Evolutionary conservation across 192 early-diverging fungal species (phyloP).

Genomic region (Podila epigama): DNA sequence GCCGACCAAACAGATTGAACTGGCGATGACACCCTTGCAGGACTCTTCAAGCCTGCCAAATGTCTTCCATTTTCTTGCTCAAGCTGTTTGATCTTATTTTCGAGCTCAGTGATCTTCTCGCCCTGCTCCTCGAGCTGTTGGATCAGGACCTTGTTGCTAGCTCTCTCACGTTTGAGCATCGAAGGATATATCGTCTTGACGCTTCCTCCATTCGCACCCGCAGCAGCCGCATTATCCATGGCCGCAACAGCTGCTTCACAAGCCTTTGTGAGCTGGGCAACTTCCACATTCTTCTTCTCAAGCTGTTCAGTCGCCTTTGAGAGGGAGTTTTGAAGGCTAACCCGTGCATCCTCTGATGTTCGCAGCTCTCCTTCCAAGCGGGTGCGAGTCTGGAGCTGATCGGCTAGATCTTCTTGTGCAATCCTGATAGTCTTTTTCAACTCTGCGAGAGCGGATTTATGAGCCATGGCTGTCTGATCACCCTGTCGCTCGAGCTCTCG

Average conservation of each 20-base stretch:
- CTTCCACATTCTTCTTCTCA: slow-evolving; percentile 21
- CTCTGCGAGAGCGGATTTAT: slow-evolving; percentile 24
- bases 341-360: slow-evolving; percentile 7
- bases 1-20: slow-evolving; percentile 20
- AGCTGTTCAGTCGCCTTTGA: slow-evolving; percentile 20
- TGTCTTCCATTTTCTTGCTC: slow-evolving; percentile 43
- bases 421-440: slow-evolving; percentile 33
- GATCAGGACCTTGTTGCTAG: slow-evolving; percentile 42
- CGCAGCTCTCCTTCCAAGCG: slow-evolving; percentile 25
- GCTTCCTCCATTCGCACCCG: slow-evolving; percentile 21
- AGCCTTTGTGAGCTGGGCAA: slow-evolving; percentile 33
- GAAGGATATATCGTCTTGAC: slow-evolving; percentile 43
- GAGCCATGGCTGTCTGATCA: slow-evolving; percentile 16
- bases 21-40: slow-evolving; percentile 28
- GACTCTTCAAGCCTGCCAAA: slow-evolving; percentile 15
- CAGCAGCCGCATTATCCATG: slow-evolving; percentile 21
- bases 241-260: slow-evolving; percentile 33
- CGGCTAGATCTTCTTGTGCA: slow-evolving; percentile 29
- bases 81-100: slow-evolving; percentile 29
- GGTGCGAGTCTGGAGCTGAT: slow-evolving; percentile 32
- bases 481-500: slow-evolving; percentile 27
- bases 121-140: slow-evolving; percentile 46
- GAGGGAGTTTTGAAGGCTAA: slow-evolving; percentile 1
- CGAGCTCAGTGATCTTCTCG: slow-evolving; percentile 46
- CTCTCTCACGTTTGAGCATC: slow-evolving; percentile 42